Conservation (phyloP, 139 green algal species). For the Tetradesmus lagerheimii region DNA sequence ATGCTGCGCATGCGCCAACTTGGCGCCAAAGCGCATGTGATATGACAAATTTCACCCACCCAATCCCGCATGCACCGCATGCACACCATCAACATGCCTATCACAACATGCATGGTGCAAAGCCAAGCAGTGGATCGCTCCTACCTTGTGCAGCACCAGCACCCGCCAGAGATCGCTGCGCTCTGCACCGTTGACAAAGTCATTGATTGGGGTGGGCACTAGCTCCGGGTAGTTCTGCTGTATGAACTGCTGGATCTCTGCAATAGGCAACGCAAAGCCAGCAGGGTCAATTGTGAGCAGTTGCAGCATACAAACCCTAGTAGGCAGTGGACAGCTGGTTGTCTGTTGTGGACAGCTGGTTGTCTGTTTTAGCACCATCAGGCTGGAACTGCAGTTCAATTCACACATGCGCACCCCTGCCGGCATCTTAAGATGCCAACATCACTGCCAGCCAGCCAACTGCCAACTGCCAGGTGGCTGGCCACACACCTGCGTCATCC, state of each 20-base stretch:
- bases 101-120: too few relatives aligned
- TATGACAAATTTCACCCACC: too few relatives aligned
- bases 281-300: background rate
- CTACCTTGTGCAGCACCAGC: conserved; percentile 32
- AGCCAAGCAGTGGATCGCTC: too few relatives aligned
- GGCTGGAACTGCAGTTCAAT: background rate
- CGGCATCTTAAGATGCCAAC: too few relatives aligned
- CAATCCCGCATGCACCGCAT: too few relatives aligned
- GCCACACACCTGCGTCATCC: conserved; percentile 5
- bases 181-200: conserved; percentile 15
- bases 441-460: too few relatives aligned
- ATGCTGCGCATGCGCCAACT: too few relatives aligned
- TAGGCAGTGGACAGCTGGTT: background rate
- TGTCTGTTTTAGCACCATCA: background rate
- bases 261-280: background rate
- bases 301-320: background rate
- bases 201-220: conserved; percentile 14
- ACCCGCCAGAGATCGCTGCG: conserved; percentile 37
- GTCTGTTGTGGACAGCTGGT: background rate
- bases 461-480: too few relatives aligned
- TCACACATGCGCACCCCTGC: too few relatives aligned
- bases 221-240: conserved; percentile 37
- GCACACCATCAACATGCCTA: background rate
- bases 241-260: background rate
- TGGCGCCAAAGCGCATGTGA: too few relatives aligned